Conservation (phyloP, 2,329 filamentous ascomycete genomes). For the Tolypocladium nubicola region DNA sequence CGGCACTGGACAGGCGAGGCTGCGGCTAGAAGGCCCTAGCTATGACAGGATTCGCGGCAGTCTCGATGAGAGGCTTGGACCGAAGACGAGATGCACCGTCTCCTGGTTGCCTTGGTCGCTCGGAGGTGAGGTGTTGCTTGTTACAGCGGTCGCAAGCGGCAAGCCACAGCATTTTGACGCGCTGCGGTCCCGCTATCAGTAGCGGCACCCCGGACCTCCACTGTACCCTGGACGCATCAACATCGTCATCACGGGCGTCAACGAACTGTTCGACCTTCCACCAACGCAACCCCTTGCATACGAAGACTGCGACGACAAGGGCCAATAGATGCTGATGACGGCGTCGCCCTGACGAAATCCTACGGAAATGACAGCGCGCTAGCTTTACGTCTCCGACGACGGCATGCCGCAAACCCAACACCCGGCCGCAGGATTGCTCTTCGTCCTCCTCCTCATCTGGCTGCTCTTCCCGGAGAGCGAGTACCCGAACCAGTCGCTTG, state of each 20-base stretch:
- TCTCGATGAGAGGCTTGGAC: background rate
- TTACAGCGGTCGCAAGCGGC: background rate
- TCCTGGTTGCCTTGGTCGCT: background rate
- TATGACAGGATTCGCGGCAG: background rate
- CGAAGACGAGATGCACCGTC: background rate
- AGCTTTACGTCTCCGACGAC: constrained; percentile 2
- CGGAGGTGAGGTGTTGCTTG: background rate
- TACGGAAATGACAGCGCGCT: constrained; percentile 1
- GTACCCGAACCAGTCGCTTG: constrained; percentile 19
- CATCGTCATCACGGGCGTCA: background rate
- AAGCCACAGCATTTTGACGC: background rate
- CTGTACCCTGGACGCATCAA: background rate
- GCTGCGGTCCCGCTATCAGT: background rate
- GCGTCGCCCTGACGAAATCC: background rate
- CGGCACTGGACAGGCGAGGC: background rate
- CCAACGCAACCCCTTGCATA: background rate
- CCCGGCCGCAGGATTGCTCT: constrained; percentile 17
- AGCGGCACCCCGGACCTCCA: background rate
- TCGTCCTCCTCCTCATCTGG: constrained; percentile 27
- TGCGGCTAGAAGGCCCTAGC: background rate
- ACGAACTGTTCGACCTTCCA: background rate
- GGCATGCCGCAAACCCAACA: constrained; percentile 36
- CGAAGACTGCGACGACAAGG: background rate
- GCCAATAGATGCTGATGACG: background rate
- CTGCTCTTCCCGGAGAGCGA: constrained; percentile 26